Conservation (phyloP, 2,329 filamentous ascomycete species). For the Monosporascus sp. region DNA sequence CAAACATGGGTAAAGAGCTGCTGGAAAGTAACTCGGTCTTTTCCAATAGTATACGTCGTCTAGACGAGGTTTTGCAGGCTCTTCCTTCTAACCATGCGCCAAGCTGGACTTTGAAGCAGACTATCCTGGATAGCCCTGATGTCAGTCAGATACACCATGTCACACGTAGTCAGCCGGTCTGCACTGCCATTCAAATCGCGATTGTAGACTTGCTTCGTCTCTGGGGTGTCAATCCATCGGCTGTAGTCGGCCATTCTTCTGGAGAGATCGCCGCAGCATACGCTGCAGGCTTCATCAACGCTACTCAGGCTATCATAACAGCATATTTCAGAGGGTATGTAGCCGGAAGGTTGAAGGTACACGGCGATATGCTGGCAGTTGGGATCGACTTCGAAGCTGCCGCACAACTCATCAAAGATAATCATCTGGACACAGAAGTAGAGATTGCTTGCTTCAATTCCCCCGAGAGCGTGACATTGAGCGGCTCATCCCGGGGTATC, state of each 20-base stretch:
- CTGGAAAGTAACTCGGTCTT: constrained; percentile 13
- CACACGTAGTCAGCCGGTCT: constrained; percentile 11
- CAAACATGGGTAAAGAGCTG: constrained; percentile 25
- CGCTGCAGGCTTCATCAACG: constrained; percentile 23
- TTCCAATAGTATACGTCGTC: constrained; percentile 5
- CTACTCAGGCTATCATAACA: constrained; percentile 8
- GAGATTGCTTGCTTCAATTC: constrained; percentile 15
- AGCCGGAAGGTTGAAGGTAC: neutral
- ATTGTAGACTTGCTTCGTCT: constrained; percentile 9
- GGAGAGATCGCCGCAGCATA: constrained; percentile 38
- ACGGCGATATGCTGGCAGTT: constrained; percentile 18
- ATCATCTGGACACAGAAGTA: neutral
- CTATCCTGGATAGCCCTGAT: constrained; percentile 3
- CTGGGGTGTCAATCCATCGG: constrained; percentile 8
- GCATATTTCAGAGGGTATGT: constrained; percentile 16
- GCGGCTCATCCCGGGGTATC: neutral
- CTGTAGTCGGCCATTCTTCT: constrained; percentile 22
- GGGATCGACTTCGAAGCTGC: constrained; percentile 2
- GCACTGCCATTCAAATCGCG: constrained; percentile 19
- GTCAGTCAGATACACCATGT: constrained; percentile 5
- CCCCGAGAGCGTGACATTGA: constrained; percentile 12
- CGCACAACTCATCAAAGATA: neutral
- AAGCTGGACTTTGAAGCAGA: constrained; percentile 10
- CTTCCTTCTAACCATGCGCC: constrained; percentile 2
- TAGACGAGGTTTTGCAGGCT: constrained; percentile 6